Evolutionary conservation across 257 asterid genomes (phyloP).

Genomic region (Plantago major): DNA sequence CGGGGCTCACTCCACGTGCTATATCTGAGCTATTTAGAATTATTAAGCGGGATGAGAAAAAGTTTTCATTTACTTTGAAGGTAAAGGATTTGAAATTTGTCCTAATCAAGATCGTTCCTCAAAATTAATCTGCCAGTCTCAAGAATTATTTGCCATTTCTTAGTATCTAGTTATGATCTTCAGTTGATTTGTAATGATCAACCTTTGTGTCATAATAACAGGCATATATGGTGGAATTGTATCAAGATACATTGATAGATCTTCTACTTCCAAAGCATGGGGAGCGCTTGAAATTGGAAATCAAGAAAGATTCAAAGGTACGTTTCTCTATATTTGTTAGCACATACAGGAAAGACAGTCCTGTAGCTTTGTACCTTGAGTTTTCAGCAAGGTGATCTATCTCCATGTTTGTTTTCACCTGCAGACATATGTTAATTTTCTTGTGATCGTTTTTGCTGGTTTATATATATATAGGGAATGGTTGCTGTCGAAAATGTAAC

Average conservation of each 20-base stretch:
- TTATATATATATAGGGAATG: slow-evolving; percentile 60
- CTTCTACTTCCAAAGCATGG: slow-evolving; percentile 72
- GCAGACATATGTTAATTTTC: too few species aligned
- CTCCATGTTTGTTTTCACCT: not conserved
- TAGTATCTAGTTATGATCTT: not conserved
- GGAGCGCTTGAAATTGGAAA: slow-evolving; percentile 71
- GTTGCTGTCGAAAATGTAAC: slow-evolving; percentile 86
- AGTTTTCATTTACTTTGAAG: slow-evolving; percentile 74
- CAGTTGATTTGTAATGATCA: slow-evolving; percentile 9
- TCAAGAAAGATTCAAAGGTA: slow-evolving; percentile 93
- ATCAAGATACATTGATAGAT: slow-evolving; percentile 84
- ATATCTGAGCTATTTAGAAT: slow-evolving; percentile 76
- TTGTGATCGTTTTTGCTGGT: slow-evolving; percentile 16
- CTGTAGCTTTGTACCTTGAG: not conserved
- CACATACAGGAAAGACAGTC: not conserved
- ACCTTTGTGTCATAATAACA: slow-evolving; percentile 34
- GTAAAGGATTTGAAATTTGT: slow-evolving; percentile 34
- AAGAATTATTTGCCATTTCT: too few species aligned
- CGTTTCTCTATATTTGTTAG: slow-evolving; percentile 9
- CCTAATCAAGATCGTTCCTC: slow-evolving; percentile 11
- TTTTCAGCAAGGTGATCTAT: too few species aligned
- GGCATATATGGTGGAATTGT: slow-evolving; percentile 95
- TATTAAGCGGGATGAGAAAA: slow-evolving; percentile 68
- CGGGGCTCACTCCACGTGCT: slow-evolving; percentile 97
- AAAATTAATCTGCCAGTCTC: not conserved